Evolutionary conservation across 805 yeast genomes (phyloP).

Genomic region (Candida tibetensis): DNA sequence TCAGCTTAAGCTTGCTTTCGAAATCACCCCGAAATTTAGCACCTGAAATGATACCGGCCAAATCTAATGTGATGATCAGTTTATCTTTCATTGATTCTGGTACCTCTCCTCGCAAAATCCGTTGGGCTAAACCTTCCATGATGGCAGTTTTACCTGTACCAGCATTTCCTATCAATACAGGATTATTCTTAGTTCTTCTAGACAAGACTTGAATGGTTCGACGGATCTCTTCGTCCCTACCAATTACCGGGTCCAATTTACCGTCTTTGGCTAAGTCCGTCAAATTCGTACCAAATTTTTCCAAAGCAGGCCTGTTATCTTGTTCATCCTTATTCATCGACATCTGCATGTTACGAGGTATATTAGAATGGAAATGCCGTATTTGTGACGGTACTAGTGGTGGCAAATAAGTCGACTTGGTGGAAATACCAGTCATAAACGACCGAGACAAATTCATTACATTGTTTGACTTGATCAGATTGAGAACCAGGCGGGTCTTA

Average conservation of each 20-base stretch:
- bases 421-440: no score
- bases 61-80: slow-evolving; percentile 76
- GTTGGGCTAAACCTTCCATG: slow-evolving; percentile 94
- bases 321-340: slow-evolving; percentile 41
- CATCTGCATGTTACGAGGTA: slow-evolving; percentile 32
- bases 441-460: no score
- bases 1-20: slow-evolving; percentile 81
- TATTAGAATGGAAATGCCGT: slow-evolving; percentile 17
- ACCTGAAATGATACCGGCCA: slow-evolving; percentile 88
- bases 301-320: slow-evolving; percentile 68
- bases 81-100: slow-evolving; percentile 92
- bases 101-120: slow-evolving; percentile 87
- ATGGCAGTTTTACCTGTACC: slow-evolving; percentile 98
- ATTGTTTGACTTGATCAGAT: no score
- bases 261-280: slow-evolving; percentile 88
- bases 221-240: slow-evolving; percentile 92
- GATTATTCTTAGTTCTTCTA: slow-evolving; percentile 91
- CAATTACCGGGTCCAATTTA: slow-evolving; percentile 93
- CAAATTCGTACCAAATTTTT: slow-evolving; percentile 80
- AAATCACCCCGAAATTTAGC: slow-evolving; percentile 96
- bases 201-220: slow-evolving; percentile 91
- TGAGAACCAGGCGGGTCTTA: no score
- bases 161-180: slow-evolving; percentile 92
- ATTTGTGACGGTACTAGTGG: no score
- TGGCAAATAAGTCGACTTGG: no score